Base-by-base conservation (phyloP, 768 basidiomycete species). In the Dioszegia hungarica region DNA sequence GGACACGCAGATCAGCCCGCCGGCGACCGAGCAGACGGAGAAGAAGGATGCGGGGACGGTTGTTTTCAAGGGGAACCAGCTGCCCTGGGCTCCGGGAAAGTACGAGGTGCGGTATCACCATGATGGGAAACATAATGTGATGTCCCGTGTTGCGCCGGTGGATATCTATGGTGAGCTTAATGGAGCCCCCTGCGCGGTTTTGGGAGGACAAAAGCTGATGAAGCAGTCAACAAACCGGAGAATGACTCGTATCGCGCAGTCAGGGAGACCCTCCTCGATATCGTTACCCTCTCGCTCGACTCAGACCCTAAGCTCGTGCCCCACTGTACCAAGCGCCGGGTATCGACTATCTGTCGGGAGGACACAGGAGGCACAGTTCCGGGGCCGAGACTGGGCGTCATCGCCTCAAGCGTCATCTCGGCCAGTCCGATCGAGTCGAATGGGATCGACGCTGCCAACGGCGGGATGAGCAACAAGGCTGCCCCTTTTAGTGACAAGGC, bases 101-200 rank as follows among this genome's bases (percentile, higher is more conserved):
- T 99, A 97, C 72, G 95, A 99, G 80, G 85, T 90, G 65, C 77
- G 73, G 63, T 73, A 77, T 53, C 95, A 99, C 68, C 93, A 97
- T 69, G 90, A 95, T 74, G 92, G 91, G 45, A 97, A 93, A 75
- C 89, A 99, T 77, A 95, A 92, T 75, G 95, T 98, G 54, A 87
- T 98, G 83, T 83, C 85, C 51, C 70, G 87, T 50, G 85, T 88
- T 45, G 88, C 86, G 1, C 90, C 91, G 8, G 79, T 98, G 56
- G 90, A 95, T 72, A 85, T 99, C 29, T 89, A 85, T 60, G 88
- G 94, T 91, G 61, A 55, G 87, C 78, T 9, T n/a, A 44, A 1
- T 9, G n/a, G 31, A 39, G 6, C 15, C 31, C 29, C 17, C 27
- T 22, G 11, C 29, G 5, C 3, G n/a, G n/a, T n/a, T n/a, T n/a